Evolutionary conservation across 306 rosid genomes (phyloP).

Genomic region (Lathyrus oleraceus): DNA sequence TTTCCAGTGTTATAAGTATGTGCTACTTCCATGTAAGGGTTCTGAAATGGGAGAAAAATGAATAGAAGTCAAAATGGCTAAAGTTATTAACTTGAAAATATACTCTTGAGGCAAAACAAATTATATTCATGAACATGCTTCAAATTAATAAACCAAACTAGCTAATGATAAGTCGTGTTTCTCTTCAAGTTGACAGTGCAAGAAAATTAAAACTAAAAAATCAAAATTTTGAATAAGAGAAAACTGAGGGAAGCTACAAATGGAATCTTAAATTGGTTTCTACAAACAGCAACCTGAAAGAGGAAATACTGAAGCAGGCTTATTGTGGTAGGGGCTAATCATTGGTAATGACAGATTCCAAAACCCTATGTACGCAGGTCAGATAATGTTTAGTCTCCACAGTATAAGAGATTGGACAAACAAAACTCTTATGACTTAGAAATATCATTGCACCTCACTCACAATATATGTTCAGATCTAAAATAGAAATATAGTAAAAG

Average conservation of each 20-base stretch:
- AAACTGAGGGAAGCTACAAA: constrained; percentile 19
- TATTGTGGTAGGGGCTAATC: background rate
- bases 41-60: constrained; percentile 32
- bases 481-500: background rate
- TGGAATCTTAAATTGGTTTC: background rate
- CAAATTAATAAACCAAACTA: constrained; percentile 10
- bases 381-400: background rate
- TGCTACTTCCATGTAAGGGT: constrained; percentile 75
- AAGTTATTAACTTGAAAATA: background rate
- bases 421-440: background rate
- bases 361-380: background rate
- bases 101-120: constrained; percentile 9
- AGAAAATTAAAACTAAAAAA: background rate
- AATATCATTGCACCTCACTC: background rate
- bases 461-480: background rate
- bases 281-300: background rate
- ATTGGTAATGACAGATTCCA: background rate
- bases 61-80: constrained; percentile 5
- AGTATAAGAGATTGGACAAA: background rate
- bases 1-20: constrained; percentile 44
- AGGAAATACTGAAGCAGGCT: background rate
- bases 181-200: constrained; percentile 8
- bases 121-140: background rate
- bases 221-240: background rate
- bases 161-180: background rate